Base-by-base conservation (phyloP, 129 eudicot genomes). In the Artemisia argyi region DNA sequence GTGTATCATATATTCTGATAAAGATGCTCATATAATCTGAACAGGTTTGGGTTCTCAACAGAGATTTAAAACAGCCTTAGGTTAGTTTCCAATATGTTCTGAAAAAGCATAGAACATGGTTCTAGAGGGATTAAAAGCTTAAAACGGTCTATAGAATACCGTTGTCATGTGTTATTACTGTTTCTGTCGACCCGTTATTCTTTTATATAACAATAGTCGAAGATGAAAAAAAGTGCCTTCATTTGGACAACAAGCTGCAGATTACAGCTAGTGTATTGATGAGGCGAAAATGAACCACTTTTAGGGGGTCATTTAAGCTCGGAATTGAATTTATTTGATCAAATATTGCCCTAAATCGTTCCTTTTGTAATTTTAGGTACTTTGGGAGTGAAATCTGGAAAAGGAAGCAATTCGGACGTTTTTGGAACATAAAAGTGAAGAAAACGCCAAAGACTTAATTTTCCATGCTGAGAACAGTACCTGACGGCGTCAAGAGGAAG, bases 181-280 rank as follows among this genome's bases (percentile, higher is more conserved):
- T 94, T 72, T 94, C 97, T 11, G 81, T 94, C 53, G 98, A 94
- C 73, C 98, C 96, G 32, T 76, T 94, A 72, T 94, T 94, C 83
- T 90, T 94, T 57, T 94, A 94, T 80, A 86, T 94, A 76, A 97
- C 98, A 9, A 72, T 90, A 61, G 73, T 94, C 26, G 72, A 80
- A 18, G 75, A 83, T 63, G 76, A 50, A 49, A 75, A 79, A 2
- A 85, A 85, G 66, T 94, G 97, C 73, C 96, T 94, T 59, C 80
- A 56, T 61, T 47, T 87, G 89, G 96, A 90, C 87, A 35, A 52
- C 26, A 88, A 76, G 59, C 64, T 94, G 85, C 88, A 85, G 78
- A 65, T 70, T 20, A 83, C 85, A 22, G 96, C 96, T 14, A 76
- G 87, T 74, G 86, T 94, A 51, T 72, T 94, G 73, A n/a, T n/a